Evolutionary conservation across 345 rosid species (phyloP).

Genomic region (Draba incana): DNA sequence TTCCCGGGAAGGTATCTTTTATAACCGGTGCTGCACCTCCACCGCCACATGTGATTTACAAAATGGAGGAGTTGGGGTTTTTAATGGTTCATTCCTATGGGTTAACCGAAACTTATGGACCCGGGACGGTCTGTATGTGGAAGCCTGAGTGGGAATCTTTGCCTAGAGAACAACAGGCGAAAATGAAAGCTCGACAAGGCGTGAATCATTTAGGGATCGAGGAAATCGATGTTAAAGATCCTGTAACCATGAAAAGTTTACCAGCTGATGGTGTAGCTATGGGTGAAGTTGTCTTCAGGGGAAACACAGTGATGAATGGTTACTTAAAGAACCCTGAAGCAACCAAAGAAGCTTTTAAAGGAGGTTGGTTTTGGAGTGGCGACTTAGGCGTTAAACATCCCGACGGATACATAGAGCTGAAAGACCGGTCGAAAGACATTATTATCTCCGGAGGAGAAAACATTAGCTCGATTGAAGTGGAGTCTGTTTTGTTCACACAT

Average conservation of each 20-base stretch:
- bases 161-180: constrained; percentile 54
- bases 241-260: constrained; percentile 58
- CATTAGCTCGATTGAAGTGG: constrained; percentile 73
- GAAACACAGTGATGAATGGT: constrained; percentile 83
- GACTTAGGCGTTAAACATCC: constrained; percentile 75
- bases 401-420: constrained; percentile 71
- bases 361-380: constrained; percentile 78
- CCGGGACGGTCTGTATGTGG: constrained; percentile 70
- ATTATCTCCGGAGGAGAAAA: constrained; percentile 83
- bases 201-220: constrained; percentile 63
- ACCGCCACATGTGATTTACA: constrained; percentile 59
- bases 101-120: constrained; percentile 79
- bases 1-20: constrained; percentile 55
- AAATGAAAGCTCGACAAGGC: constrained; percentile 72
- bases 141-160: constrained; percentile 72
- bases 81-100: constrained; percentile 64
- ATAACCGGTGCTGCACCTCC: constrained; percentile 78
- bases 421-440: constrained; percentile 77
- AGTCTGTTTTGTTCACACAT: constrained; percentile 63
- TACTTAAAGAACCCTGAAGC: constrained; percentile 67
- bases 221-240: constrained; percentile 64
- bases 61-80: constrained; percentile 72
- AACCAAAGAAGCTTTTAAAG: constrained; percentile 61
- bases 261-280: constrained; percentile 65
- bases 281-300: constrained; percentile 79